A percentile compares a stretch with the other conserved stretches of the same genome.
These are phyloP conservation scores for Paecilomyces formosus DNA, from an alignment of 2,329 filamentous ascomycete genomes.

Conservation along the genomic window DNA sequence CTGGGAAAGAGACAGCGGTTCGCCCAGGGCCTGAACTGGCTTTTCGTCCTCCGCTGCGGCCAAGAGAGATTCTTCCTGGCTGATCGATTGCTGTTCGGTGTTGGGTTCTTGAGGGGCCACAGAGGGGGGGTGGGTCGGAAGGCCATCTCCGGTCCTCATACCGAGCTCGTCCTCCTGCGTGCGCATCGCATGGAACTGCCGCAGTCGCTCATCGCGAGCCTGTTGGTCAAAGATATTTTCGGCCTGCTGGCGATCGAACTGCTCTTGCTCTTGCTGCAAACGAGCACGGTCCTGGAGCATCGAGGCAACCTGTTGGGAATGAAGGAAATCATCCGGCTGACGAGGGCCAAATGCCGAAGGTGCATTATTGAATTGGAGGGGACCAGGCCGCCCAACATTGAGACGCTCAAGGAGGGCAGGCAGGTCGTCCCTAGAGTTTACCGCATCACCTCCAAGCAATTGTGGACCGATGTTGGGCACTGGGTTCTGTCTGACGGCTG, in stretches of 20 bases:
- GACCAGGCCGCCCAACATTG: conserved; percentile 47
- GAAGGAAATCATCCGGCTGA: conserved; percentile 39
- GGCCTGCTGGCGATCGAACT: conserved; percentile 40
- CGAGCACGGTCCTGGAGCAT: conserved; percentile 56
- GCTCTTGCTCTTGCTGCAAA: conserved; percentile 54
- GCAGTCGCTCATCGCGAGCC: conserved; percentile 59
- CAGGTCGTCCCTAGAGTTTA: conserved; percentile 64
- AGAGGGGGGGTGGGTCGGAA: conserved; percentile 33
- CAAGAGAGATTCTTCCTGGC: conserved; percentile 40
- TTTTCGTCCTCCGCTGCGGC: conserved; percentile 10
- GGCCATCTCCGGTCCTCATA: conserved; percentile 29
- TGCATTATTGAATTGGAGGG: conserved; percentile 39
- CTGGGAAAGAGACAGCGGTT: conserved; percentile 65
- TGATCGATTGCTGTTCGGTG: conserved; percentile 10
- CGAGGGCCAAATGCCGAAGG: conserved; percentile 39
- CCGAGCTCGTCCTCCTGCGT: conserved; percentile 57
- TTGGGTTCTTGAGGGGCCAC: conserved; percentile 20
- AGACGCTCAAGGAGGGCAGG: conserved; percentile 58
- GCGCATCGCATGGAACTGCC: conserved; percentile 74
- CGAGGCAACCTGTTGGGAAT: conserved; percentile 50
- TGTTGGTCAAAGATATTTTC: conserved; percentile 43
- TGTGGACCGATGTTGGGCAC: conserved; percentile 28
- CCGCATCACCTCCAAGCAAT: conserved; percentile 41
- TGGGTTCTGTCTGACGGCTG: conserved; percentile 38
- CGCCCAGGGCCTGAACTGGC: conserved; percentile 13